Evolutionary conservation across 2,329 filamentous ascomycete species (phyloP).

Genomic region (Penicillium capsulatum): DNA sequence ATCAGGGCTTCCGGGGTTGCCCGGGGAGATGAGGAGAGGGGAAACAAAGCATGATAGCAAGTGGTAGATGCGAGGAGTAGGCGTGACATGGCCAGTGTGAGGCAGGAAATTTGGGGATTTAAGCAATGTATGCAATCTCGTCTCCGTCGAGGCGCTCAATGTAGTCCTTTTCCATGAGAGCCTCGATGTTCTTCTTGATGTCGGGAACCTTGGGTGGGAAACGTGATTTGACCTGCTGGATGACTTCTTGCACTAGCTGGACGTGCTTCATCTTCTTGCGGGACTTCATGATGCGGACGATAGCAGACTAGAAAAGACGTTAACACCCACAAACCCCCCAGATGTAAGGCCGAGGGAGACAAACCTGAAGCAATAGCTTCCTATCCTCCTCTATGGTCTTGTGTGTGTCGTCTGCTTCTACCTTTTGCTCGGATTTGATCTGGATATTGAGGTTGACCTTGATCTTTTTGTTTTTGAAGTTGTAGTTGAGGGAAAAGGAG

Average conservation of each 20-base stretch:
- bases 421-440: constrained; percentile 93
- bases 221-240: constrained; percentile 86
- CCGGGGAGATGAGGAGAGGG: constrained; percentile 4
- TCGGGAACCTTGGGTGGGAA: constrained; percentile 91
- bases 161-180: constrained; percentile 97
- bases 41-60: background rate
- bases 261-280: constrained; percentile 98
- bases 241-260: constrained; percentile 89
- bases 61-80: too few species aligned
- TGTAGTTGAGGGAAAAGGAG: constrained; percentile 79
- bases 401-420: constrained; percentile 94
- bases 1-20: background rate
- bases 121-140: constrained; percentile 90
- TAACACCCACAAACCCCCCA: background rate
- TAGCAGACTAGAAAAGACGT: constrained; percentile 68
- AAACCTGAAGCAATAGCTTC: constrained; percentile 92
- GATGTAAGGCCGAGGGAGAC: constrained; percentile 36
- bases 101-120: constrained; percentile 34
- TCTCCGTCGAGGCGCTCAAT: constrained; percentile 92
- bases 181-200: constrained; percentile 99
- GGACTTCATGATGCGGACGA: constrained; percentile 99
- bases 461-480: constrained; percentile 98
- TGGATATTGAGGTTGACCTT: constrained; percentile 93
- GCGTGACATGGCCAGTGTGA: background rate
- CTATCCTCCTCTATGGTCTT: constrained; percentile 99